Evolutionary conservation across 768 basidiomycete species (phyloP), one percentile per base, ranked within the genome.

Genomic region (Mycena venus): DNA sequence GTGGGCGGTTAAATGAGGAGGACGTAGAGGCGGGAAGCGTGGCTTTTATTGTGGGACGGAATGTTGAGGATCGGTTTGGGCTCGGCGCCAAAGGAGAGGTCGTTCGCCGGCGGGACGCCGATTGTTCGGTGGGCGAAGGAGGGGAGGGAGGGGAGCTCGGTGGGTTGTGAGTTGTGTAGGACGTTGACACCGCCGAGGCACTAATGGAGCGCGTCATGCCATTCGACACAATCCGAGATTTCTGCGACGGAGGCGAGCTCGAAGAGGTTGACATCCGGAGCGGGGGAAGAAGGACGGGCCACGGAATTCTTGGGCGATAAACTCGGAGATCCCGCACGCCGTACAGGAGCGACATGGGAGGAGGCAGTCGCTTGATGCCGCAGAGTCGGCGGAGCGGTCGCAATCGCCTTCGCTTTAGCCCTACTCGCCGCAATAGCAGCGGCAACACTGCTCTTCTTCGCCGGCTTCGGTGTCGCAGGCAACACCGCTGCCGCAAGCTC

Each of bases 381-480:
- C 60, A 95, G 86, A 62, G 90, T 90, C 4, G 95, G 95, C 23
- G 95, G 95, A 11, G 95, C 94, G 36, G 88, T 92, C 3, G 95
- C 94, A 73, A 95, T 95, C 25, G 91, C 93, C 79, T 92, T 96
- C 19, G 95, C 95, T 80, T 95, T 97, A 19, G 94, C 95, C 27
- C 96, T 90, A 80, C 94, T 97, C 25, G 96, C 96, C 47, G 96
- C 96, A 78, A 97, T 95, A 27, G 95, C 91, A 11, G 96, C 95
- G 47, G 95, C 93, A 68, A 97, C 87, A 70, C 95, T 95, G 55
- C 90, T 91, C 83, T 96, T 96, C 85, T 96, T 96, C 65, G 82
- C 82, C 65, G 82, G 84, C 62, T 90, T 90, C 19, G 93, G 90
- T 10, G 90, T 90, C 3, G 86, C 82, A 3, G 89, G 87, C 29